Base-by-base conservation (phyloP, 441 rosid species). In the Adansonia madagascariensis region DNA sequence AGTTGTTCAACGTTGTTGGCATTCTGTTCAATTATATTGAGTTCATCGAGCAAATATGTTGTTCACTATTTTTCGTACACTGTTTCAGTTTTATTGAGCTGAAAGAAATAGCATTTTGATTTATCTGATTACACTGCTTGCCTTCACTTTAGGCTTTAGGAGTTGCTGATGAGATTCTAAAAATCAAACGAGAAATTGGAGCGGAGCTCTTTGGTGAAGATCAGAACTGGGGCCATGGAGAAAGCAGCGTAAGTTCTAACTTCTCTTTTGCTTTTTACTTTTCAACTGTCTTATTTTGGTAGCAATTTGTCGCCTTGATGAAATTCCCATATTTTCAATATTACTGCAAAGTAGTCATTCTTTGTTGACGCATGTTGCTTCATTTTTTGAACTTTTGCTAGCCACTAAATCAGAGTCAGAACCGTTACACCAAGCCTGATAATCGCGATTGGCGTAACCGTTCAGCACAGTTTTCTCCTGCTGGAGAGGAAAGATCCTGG, bases 391-490 rank as follows among this genome's bases (percentile, higher is more conserved):
- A 27, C 24, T 55, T 55, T 72, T 39, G 24, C 4, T 84, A 90
- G 96, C 84, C 78, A 44, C 83, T 78, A 70, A 84, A 7, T 82
- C 92, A 84, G 84, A 49, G 85, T 80, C 97, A 81, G 82, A 82
- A 80, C 78, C 97, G 95, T 46, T 94, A 83, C 79, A 82, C 91
- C 63, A 95, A 95, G 84, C 86, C 91, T 55, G 98, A 93, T 80
- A 95, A 84, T 80, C 98, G 97, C 67, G 97, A 95, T 71, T 94
- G 97, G 98, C 97, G 91, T 75, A 86, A 75, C 53, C 95, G 97
- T 83, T 77, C 91, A 61, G 89, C 89, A 55, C 92, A 87, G 69
- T 44, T 80, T 72, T 62, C 89, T 78, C 17, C 89, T 15, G 61
- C 93, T 69, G 90, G 92, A 73, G 97, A 92, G 83, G 97, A 92